Conservation (phyloP, 2,329 filamentous ascomycete genomes). For the Penicillium vulpinum region DNA sequence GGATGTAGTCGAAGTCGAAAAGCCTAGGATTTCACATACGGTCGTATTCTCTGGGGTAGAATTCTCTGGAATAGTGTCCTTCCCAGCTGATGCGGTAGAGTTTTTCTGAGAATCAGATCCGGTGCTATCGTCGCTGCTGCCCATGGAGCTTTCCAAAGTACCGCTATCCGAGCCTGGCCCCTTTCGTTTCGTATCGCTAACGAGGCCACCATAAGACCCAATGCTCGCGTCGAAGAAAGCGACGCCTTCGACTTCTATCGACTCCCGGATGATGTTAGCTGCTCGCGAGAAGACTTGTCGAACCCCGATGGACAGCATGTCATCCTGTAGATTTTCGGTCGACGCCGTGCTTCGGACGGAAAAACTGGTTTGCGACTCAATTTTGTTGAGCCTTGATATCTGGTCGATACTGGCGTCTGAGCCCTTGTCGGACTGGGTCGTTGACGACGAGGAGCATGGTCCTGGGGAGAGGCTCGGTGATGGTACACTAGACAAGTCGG, state of each 20-base stretch:
- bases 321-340: background rate
- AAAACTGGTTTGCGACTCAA: background rate
- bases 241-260: slow-evolving; percentile 43
- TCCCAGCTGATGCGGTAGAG: background rate
- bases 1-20: slow-evolving; percentile 8
- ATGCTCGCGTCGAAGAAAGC: slow-evolving; percentile 29
- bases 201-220: slow-evolving; percentile 10
- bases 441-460: background rate
- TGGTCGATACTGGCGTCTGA: background rate
- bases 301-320: background rate
- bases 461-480: background rate
- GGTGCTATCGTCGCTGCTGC: slow-evolving; percentile 18
- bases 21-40: slow-evolving; percentile 2
- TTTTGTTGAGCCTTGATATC: background rate
- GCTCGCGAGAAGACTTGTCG: slow-evolving; percentile 43
- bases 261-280: slow-evolving; percentile 45
- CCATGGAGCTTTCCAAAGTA: background rate
- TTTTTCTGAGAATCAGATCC: slow-evolving; percentile 6
- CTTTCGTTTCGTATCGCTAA: background rate
- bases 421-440: background rate
- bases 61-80: background rate
- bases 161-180: background rate
- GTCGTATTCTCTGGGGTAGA: background rate
- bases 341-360: background rate
- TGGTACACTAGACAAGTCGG: background rate